Evolutionary conservation across 1,284 basidiomycete genomes (phyloP), one percentile per base, ranked within the genome.

Genomic region (Farysia itapuensis): DNA sequence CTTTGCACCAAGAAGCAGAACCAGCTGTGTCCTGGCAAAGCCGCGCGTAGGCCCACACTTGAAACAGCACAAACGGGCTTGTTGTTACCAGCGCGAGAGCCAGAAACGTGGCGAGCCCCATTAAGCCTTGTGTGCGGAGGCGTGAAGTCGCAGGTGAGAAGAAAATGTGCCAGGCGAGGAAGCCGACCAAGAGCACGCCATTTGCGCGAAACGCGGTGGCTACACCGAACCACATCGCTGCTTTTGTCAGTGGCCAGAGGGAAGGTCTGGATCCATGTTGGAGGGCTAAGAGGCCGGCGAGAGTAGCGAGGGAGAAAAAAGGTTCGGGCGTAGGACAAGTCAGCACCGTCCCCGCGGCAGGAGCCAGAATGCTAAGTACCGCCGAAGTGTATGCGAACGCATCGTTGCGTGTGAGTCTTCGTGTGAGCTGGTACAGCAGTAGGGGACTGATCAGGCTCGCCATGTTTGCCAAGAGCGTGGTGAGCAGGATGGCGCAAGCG

Each of bases 121-220:
- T 4, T 16, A 33, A 16, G 8, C 8, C 8, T 16, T 16, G 9
- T 9, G 11, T 9, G 11, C 12, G 18, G 11, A 9, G 31, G 11
- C 8, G 18, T 19, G 9, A 9, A 16, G 31, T 33, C n/a, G 26
- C 26, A 9, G 14, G 12, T 16, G 36, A 33, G 25, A 44, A 39
- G 21, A 70, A 37, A 3, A 60, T 15, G 30, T 57, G 40, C 60
- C 60, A 77, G 15, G 50, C 52, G 8, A 77, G 12, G 73, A 88
- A 91, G 0, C 87, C 87, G 14, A 80, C 77, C 0, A 89, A 81
- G 32, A 94, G 78, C 18, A 90, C 77, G 2, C 90, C 91, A 52
- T 93, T 95, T 0, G 90, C 86, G 23, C 94, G 83, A 50, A 95
- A 87, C 1, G 74, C 54, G 1, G 83, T 82, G 1, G 90, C 88